Conservation (phyloP, 805 yeast genomes). For the Candida wancherniae region DNA sequence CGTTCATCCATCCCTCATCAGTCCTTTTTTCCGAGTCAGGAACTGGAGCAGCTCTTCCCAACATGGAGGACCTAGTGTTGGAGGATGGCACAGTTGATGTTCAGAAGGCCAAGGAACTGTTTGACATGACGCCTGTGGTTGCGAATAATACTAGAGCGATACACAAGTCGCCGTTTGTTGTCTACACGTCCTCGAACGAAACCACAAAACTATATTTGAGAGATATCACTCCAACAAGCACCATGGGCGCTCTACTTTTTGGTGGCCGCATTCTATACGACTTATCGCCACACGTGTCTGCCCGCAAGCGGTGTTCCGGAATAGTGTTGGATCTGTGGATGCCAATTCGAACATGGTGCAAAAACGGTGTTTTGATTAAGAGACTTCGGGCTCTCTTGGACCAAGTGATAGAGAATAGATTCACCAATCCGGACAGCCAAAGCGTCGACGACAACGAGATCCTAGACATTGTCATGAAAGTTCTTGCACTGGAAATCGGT, state of each 20-base stretch:
- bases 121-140: slow-evolving; percentile 39
- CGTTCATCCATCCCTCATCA: slow-evolving; percentile 86
- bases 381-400: slow-evolving; percentile 65
- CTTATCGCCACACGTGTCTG: slow-evolving; percentile 34
- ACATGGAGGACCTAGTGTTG: slow-evolving; percentile 22
- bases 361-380: slow-evolving; percentile 81
- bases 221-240: slow-evolving; percentile 75
- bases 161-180: slow-evolving; percentile 54
- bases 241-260: slow-evolving; percentile 69
- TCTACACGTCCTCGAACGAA: slow-evolving; percentile 54
- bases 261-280: slow-evolving; percentile 72
- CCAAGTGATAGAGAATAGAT: slow-evolving; percentile 55
- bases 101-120: slow-evolving; percentile 25
- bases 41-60: slow-evolving; percentile 16
- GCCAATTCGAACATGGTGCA: slow-evolving; percentile 89
- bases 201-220: slow-evolving; percentile 67
- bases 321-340: slow-evolving; percentile 84
- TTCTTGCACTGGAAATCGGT: slow-evolving; percentile 6
- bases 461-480: slow-evolving; percentile 17
- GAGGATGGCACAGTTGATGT: slow-evolving; percentile 41
- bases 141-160: slow-evolving; percentile 22
- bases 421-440: slow-evolving; percentile 35
- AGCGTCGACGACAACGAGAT: slow-evolving; percentile 18
- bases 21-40: slow-evolving; percentile 50
- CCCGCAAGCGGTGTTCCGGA: slow-evolving; percentile 66